Percentiles rank a stretch among this genome's conserved stretches.
These are phyloP conservation scores for Trichocomaceae sp. DNA, from an alignment of 2,329 filamentous ascomycete species.

Conservation along the genomic window DNA sequence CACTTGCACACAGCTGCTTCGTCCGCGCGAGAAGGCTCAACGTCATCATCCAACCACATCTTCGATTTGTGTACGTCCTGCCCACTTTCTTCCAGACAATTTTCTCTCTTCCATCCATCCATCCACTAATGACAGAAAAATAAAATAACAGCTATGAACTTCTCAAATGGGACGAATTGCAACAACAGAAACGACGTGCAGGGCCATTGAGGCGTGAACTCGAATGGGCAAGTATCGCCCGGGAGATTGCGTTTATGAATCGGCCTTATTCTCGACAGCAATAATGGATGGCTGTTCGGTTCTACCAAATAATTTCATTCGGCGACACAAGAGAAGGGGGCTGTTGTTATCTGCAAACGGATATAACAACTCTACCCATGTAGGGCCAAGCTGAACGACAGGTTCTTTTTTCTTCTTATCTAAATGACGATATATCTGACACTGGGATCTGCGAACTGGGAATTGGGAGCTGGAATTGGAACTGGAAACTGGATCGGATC, in stretches of 20 bases:
- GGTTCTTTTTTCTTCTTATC: no score
- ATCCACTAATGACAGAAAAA: constrained; percentile 16
- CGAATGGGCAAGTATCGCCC: constrained; percentile 81
- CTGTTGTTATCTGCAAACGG: no score
- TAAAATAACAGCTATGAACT: constrained; percentile 60
- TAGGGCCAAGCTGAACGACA: no score
- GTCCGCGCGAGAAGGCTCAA: constrained; percentile 88
- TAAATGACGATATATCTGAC: background rate
- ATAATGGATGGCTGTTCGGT: constrained; percentile 3
- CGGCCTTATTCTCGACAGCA: constrained; percentile 72
- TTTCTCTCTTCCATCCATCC: background rate
- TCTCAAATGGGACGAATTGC: constrained; percentile 86
- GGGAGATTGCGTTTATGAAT: constrained; percentile 94
- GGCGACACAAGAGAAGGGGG: background rate
- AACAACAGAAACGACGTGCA: constrained; percentile 55
- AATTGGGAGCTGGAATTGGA: background rate
- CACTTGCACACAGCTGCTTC: constrained; percentile 57
- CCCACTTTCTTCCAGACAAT: background rate
- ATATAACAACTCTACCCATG: no score
- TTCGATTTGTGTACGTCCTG: constrained; percentile 66
- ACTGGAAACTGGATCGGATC: background rate
- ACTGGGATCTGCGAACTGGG: background rate
- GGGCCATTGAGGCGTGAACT: constrained; percentile 63
- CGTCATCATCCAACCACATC: constrained; percentile 95
- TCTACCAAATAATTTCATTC: background rate